Evolutionary conservation across 75 land plant genomes (phyloP), one percentile per base, ranked within the genome.

Genomic region (Selaginella moellendorffii): DNA sequence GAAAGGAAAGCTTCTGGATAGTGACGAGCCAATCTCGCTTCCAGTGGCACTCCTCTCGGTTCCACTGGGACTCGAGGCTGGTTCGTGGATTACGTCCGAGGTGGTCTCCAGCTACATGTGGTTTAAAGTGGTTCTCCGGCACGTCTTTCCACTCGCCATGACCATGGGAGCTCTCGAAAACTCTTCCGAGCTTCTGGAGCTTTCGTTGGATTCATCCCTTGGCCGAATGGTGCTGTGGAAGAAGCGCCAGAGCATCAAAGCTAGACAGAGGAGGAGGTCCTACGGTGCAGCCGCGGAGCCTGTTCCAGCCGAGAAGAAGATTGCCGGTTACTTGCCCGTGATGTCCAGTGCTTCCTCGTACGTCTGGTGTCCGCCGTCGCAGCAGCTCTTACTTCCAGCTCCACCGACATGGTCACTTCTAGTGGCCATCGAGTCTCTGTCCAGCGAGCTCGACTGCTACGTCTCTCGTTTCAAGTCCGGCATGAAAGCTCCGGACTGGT

Each of bases 401-500:
- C 46, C 46, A 14, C 5, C 46, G 5, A 5, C 46, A 36, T 36
- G 46, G 46, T 14, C 46, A 36, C n/a, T n/a, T n/a, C n/a, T n/a
- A n/a, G n/a, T n/a, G n/a, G n/a, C n/a, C n/a, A n/a, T n/a, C n/a
- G n/a, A n/a, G n/a, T n/a, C n/a, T n/a, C n/a, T n/a, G n/a, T 36
- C 46, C 46, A 36, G 14, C 46, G 14, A 36, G 14, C 46, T 36
- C 14, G 46, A 36, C 46, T 5, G 46, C 10, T 36, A 36, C 46
- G 5, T 36, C 14, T 36, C 46, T 5, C 46, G 46, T 36, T n/a
- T n/a, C n/a, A n/a, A n/a, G n/a, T n/a, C 14, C 46, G 14, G 46
- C 46, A 36, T 36, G 46, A 36, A 14, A 36, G 46, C 46, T 5
- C 46, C 46, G 31, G 67, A 22, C 22, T 65, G 67, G 61, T 52